Evolutionary conservation across 2,329 filamentous ascomycete species (phyloP).

Genomic region (Arachnomyces sp.): DNA sequence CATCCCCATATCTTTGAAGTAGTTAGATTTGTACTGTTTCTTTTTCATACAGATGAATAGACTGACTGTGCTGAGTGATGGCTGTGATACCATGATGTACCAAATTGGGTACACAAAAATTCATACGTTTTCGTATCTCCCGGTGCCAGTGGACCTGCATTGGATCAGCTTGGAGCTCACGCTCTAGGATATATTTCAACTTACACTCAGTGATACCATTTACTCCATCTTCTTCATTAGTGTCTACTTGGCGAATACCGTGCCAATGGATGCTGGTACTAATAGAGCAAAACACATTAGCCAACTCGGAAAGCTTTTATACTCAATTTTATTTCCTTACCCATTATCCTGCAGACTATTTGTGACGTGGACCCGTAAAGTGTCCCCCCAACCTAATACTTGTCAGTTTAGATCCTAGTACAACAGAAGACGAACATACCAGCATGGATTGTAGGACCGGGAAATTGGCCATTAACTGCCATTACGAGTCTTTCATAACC

Average conservation of each 20-base stretch:
- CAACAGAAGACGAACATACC: slow-evolving; percentile 14
- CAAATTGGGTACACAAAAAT: slow-evolving; percentile 50
- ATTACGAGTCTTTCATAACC: slow-evolving; percentile 32
- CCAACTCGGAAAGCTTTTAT: not conserved
- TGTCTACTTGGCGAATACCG: slow-evolving; percentile 51
- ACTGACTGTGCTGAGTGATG: slow-evolving; percentile 39
- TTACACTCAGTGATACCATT: slow-evolving; percentile 40
- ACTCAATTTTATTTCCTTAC: not conserved
- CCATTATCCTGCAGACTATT: slow-evolving; percentile 51
- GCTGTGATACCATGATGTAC: slow-evolving; percentile 55
- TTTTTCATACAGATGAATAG: not conserved
- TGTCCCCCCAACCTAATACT: slow-evolving; percentile 49
- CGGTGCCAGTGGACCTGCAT: slow-evolving; percentile 46
- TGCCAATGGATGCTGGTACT: slow-evolving; percentile 56
- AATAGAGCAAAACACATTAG: not conserved
- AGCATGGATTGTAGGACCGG: slow-evolving; percentile 59
- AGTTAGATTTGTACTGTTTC: not conserved
- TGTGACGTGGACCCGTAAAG: slow-evolving; percentile 46
- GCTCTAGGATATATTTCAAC: slow-evolving; percentile 15
- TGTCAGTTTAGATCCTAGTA: not conserved
- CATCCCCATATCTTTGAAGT: slow-evolving; percentile 30
- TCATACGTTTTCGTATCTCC: slow-evolving; percentile 50
- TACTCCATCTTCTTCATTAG: slow-evolving; percentile 52
- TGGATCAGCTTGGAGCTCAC: slow-evolving; percentile 21
- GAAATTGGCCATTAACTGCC: slow-evolving; percentile 58